phyloP scores from a whole-genome alignment of 495 filamentous ascomycete species.

The Annulohypoxylon moriforme region DNA sequence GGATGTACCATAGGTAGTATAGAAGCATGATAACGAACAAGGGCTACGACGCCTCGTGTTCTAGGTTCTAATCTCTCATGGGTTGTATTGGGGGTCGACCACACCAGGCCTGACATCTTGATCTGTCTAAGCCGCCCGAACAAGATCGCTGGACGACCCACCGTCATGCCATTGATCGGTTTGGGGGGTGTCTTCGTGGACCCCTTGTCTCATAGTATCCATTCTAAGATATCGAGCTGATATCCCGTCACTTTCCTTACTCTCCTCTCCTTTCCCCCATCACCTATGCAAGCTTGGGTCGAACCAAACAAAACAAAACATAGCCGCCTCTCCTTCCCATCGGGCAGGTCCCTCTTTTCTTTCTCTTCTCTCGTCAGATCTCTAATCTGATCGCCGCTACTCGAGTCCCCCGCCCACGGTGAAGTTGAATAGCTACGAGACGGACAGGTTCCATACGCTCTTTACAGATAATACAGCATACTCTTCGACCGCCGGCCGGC shows the following conservation, averaged over 20 bases:
- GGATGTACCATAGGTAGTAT: slow-evolving; percentile 22
- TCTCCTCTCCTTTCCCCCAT: slow-evolving; percentile 30
- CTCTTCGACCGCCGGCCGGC: slow-evolving; percentile 47
- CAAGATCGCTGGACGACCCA: slow-evolving; percentile 37
- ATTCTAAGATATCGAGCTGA: slow-evolving; percentile 34
- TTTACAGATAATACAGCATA: slow-evolving; percentile 38
- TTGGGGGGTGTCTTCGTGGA: slow-evolving; percentile 25
- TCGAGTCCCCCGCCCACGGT: slow-evolving; percentile 32
- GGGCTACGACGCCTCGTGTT: slow-evolving; percentile 13
- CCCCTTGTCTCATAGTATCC: slow-evolving; percentile 35
- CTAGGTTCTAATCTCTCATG: slow-evolving; percentile 13
- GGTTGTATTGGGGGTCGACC: slow-evolving; percentile 15
- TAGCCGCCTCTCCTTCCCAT: slow-evolving; percentile 38
- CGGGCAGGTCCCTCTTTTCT: slow-evolving; percentile 47
- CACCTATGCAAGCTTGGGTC: slow-evolving; percentile 8
- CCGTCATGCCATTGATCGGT: slow-evolving; percentile 36
- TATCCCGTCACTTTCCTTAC: slow-evolving; percentile 27
- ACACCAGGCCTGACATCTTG: slow-evolving; percentile 14
- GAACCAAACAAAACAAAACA: slow-evolving; percentile 47
- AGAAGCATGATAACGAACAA: slow-evolving; percentile 29
- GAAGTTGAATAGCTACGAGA: slow-evolving; percentile 20
- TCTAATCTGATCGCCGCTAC: slow-evolving; percentile 37
- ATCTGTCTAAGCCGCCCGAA: slow-evolving; percentile 27
- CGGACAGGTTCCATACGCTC: slow-evolving; percentile 43
- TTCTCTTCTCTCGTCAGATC: slow-evolving; percentile 20